Evolutionary conservation across 2,329 filamentous ascomycete genomes (phyloP).

Genomic region (Pseudovirgaria hyperparasitica): DNA sequence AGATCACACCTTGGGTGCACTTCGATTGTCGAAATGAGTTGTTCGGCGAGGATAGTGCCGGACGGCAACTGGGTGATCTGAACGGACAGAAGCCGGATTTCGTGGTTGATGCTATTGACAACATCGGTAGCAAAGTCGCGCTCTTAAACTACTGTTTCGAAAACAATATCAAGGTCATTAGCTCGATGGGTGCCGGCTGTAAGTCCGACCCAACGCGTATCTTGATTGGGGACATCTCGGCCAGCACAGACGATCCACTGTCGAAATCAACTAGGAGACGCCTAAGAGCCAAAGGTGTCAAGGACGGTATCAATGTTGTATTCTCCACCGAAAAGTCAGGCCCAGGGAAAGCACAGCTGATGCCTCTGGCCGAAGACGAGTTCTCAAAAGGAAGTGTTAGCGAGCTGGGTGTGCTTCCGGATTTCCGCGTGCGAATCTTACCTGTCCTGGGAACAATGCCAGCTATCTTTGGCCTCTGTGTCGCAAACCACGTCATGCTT

Average conservation of each 20-base stretch:
- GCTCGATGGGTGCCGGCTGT: conserved; percentile 91
- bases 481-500: conserved; percentile 87
- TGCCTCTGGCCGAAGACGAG: conserved; percentile 80
- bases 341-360: conserved; percentile 78
- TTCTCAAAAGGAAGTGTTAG: conserved; percentile 74
- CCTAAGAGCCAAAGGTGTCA: conserved; percentile 64
- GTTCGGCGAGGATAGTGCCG: conserved; percentile 57
- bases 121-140: conserved; percentile 92
- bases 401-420: conserved; percentile 76
- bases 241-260: conserved; percentile 76
- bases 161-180: conserved; percentile 69
- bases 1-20: conserved; percentile 81
- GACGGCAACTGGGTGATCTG: conserved; percentile 56
- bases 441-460: conserved; percentile 96
- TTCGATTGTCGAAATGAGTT: conserved; percentile 82
- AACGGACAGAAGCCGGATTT: conserved; percentile 60
- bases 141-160: conserved; percentile 78
- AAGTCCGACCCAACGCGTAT: conserved; percentile 80
- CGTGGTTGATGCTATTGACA: conserved; percentile 96
- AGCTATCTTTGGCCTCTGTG: conserved; percentile 82
- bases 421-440: conserved; percentile 89
- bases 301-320: conserved; percentile 76
- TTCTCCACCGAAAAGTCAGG: conserved; percentile 86
- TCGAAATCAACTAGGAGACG: conserved; percentile 73
- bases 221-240: conserved; percentile 80